Evolutionary conservation across 371 early-diverging fungal species (phyloP), one percentile per base, ranked within the genome.

Genomic region (Smittium culicis): DNA sequence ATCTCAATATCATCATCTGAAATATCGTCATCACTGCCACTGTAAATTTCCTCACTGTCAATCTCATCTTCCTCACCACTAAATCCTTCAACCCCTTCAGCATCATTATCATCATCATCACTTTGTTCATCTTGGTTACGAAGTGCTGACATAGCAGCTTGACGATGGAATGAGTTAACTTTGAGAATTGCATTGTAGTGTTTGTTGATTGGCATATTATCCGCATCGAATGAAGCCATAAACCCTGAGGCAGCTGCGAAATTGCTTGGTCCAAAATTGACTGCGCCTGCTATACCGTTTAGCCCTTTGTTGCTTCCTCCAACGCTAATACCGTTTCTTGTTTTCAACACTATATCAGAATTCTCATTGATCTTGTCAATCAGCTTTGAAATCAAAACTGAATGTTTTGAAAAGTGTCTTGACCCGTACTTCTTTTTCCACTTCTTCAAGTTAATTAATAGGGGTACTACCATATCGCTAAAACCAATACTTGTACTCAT

Each of bases 281-380:
- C 16, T 28, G 25, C 61, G 29, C 32, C 29, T 29, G 60, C 8
- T 29, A n/a, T 17, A 54, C 17, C 17, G n/a, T 54, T n/a, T 16
- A 16, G 25, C 25, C 17, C 17, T 61, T 61, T 16, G 61, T n/a
- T n/a, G n/a, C n/a, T n/a, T n/a, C n/a, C n/a, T n/a, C 83, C 64
- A 81, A 76, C n/a, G n/a, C n/a, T n/a, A n/a, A n/a, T n/a, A n/a
- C n/a, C n/a, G 66, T 81, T 78, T 34, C 93, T 84, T 69, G 85
- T 82, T 64, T 82, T 81, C 72, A 89, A 86, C 66, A 95, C 83
- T 69, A 83, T 88, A 66, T 79, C 79, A 34, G 85, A 77, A 68
- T 90, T 89, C 72, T 87, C 87, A 69, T 91, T 91, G 30, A 89
- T 80, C 82, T 88, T 93, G 65, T 91, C 91, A 27, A 88, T 79